Base-by-base conservation (phyloP, 2,329 filamentous ascomycete genomes). In the Aspergillus eucalypticola region DNA sequence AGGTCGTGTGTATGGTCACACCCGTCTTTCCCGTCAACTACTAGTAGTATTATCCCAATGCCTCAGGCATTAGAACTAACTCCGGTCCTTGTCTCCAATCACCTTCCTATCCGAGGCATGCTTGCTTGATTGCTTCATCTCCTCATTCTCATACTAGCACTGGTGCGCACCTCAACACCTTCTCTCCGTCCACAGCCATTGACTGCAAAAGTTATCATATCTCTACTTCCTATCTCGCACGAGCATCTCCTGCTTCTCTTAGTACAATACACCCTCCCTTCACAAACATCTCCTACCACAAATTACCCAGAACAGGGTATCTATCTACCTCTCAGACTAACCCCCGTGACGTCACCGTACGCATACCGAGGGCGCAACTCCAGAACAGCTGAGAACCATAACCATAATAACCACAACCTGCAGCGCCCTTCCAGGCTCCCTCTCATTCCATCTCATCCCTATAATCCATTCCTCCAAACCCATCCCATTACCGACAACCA, bases 331-430 rank as follows among this genome's bases (percentile, higher is more conserved):
- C 23, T n/a, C 25, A 17, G 8, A 2, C n/a, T 15, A 17, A 41
- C 19, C 58, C 58, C 49, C 23, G 38, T 65, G 63, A 65, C 63
- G 63, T 65, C 63, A 65, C 39, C 41, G n/a, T 25, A 25, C 51
- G 38, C 51, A 54, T 54, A 39, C 35, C 49, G 19, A 52, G n/a
- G 27, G 27, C 49, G 17, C 46, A 52, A 10, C 23, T 54, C 23
- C 56, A 58, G 32, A 35, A 35, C 32, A 35, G 32, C 32, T 35
- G 32, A 35, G 38, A 64, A 64, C 54, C 49, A 61, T 21, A 42
- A 11, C 23, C 8, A 48, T 29, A 25, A 17, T 29, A 25, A 17
- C 11, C 21, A 52, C 35, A 35, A 38, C 48, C 35, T 57, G 13
- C 46, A 19, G 13, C 35, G 7, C 32, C 50, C 15, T 15, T 59